Evolutionary conservation across 768 basidiomycete species (phyloP).

Genomic region (Chalciporus piperatus): DNA sequence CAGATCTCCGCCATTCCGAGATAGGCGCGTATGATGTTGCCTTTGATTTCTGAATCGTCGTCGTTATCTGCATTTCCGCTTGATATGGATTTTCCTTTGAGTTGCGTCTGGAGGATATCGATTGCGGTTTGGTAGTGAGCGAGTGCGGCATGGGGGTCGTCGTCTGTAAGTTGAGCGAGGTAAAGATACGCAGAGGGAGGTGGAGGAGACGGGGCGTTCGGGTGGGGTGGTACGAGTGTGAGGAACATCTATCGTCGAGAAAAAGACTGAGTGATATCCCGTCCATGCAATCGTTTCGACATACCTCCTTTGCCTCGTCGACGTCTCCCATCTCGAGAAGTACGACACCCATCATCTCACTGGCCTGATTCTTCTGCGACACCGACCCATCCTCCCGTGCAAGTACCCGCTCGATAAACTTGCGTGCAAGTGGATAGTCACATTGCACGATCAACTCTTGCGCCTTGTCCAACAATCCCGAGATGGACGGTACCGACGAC

Average conservation of each 20-base stretch:
- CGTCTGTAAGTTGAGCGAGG: conserved; percentile 80
- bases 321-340: conserved; percentile 79
- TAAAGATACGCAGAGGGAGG: conserved; percentile 82
- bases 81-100: conserved; percentile 70
- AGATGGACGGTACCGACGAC: conserved; percentile 40
- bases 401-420: conserved; percentile 67
- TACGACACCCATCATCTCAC: conserved; percentile 77
- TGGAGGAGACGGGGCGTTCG: conserved; percentile 55
- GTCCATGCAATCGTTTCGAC: conserved; percentile 11
- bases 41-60: conserved; percentile 50
- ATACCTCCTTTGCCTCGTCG: conserved; percentile 66
- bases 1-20: conserved; percentile 92
- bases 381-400: conserved; percentile 44
- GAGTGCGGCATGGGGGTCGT: conserved; percentile 71
- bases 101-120: conserved; percentile 59
- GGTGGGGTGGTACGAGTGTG: conserved; percentile 57
- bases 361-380: conserved; percentile 61
- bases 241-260: conserved; percentile 52
- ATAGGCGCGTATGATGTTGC: conserved; percentile 73
- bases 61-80: conserved; percentile 34
- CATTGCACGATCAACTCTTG: conserved; percentile 81
- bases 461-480: conserved; percentile 69
- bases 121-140: conserved; percentile 80
- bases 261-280: neutral
- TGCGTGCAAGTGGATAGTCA: conserved; percentile 77